Base-by-base conservation (phyloP, 768 basidiomycete species). In the Fomitopsis serialis region DNA sequence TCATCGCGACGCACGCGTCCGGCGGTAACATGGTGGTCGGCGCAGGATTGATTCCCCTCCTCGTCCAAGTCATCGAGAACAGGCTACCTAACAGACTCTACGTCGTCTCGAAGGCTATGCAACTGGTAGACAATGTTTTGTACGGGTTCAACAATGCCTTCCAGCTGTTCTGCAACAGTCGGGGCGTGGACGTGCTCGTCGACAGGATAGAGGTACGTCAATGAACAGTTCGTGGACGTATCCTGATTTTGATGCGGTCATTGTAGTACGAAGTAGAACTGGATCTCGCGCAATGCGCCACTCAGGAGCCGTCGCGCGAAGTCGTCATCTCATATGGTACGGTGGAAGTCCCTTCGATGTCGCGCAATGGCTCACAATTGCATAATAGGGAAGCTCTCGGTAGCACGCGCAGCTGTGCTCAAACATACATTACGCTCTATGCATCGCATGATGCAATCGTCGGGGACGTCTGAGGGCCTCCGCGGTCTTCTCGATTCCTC, bases 361-460 rank as follows among this genome's bases (percentile, higher is more conserved):
- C 32, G n/a, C 36, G 15, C 29, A 58, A 48, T 37, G 29, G 17
- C 52, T 47, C 45, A 23, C 34, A 27, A 11, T 17, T 46, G 29
- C 25, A 17, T 52, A 10, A 7, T 48, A 88, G 90, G 85, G 40
- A 82, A 85, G 58, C 73, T 97, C 45, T 81, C 90, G 0, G 82
- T 91, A 51, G 75, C 82, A 45, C 82, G 86, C 3, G 84, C 85
- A 23, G 84, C 85, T 36, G 83, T 92, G n/a, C 73, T 98, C 60
- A 97, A 96, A 69, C 87, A 93, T 57, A 81, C 92, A 10, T 68
- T 99, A 29, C 86, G 97, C 25, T 93, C 94, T 1, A 84, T 96
- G 72, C 93, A 97, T 61, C 84, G 97, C 25, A 92, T 98, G 84
- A 97, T 99, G 95, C 91, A 95, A 63, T 88, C 89, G 0, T 88